phyloP scores from a whole-genome alignment of 768 basidiomycete genomes.

The Russula earlei region DNA sequence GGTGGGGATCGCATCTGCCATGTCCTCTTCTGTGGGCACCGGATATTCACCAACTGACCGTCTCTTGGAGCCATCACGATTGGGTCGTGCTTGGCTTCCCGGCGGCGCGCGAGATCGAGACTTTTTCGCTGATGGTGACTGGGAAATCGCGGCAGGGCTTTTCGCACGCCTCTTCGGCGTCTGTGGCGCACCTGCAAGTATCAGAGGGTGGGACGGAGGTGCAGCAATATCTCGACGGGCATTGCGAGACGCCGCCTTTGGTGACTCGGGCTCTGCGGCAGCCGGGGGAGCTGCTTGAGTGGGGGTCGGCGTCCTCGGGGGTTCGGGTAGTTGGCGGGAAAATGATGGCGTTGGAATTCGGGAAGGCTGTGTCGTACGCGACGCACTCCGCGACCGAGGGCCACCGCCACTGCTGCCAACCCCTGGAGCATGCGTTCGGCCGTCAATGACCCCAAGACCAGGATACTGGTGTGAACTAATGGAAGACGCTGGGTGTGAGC shows the following conservation, averaged over 20 bases:
- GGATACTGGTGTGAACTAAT: constrained; percentile 2
- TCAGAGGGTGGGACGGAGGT: constrained; percentile 10
- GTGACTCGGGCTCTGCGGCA: constrained; percentile 30
- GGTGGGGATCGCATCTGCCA: constrained; percentile 69
- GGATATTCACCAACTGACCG: constrained; percentile 64
- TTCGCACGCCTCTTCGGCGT: constrained; percentile 36
- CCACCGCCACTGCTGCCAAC: background rate
- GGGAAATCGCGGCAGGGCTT: constrained; percentile 36
- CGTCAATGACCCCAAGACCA: constrained; percentile 8
- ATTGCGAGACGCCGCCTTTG: constrained; percentile 15
- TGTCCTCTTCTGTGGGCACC: constrained; percentile 42
- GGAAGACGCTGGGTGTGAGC: background rate
- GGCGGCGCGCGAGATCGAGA: constrained; percentile 35
- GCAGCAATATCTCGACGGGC: constrained; percentile 14
- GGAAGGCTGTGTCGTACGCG: constrained; percentile 15
- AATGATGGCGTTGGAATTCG: constrained; percentile 17
- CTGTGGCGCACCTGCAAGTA: constrained; percentile 15
- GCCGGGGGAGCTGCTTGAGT: constrained; percentile 25
- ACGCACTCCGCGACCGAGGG: constrained; percentile 12
- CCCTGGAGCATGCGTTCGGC: background rate
- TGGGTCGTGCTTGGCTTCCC: constrained; percentile 22
- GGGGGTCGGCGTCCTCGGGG: constrained; percentile 35
- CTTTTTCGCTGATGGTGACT: constrained; percentile 27
- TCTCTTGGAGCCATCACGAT: constrained; percentile 38
- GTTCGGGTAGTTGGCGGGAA: constrained; percentile 38